A percentile compares a stretch with the other conserved stretches of the same genome.
These are phyloP conservation scores for Cryptomeria japonica DNA, from an alignment of 75 land plant species.

Conservation along the genomic window DNA sequence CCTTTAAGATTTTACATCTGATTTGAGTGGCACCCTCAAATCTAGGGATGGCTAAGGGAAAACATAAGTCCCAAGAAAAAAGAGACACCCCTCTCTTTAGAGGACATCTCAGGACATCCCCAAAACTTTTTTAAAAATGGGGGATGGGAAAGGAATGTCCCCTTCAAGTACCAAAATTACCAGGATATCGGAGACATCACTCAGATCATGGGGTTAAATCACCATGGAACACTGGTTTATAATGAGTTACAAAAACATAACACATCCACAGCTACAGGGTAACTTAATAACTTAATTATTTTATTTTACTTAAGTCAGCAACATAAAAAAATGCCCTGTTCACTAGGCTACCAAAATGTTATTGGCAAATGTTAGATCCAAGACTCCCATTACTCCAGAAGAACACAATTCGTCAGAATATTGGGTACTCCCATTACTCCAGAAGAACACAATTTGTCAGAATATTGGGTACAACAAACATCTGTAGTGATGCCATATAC, in stretches of 20 bases:
- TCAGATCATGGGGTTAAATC: no score
- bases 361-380: neutral
- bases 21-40: no score
- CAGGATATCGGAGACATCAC: no score
- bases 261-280: neutral
- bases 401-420: neutral
- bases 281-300: neutral
- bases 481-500: neutral
- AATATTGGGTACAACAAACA: neutral
- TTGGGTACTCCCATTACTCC: neutral
- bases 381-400: neutral
- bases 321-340: neutral
- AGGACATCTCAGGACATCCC: no score
- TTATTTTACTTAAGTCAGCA: neutral
- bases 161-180: no score
- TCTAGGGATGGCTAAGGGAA: no score
- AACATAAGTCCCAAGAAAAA: no score
- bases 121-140: no score
- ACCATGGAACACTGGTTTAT: neutral
- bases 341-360: neutral
- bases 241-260: neutral
- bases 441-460: neutral
- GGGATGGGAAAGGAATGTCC: no score
- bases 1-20: no score
- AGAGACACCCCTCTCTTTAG: no score